Evolutionary conservation across 805 yeast genomes (phyloP), one percentile per base, ranked within the genome.

Genomic region (Wickerhamiella azyma): DNA sequence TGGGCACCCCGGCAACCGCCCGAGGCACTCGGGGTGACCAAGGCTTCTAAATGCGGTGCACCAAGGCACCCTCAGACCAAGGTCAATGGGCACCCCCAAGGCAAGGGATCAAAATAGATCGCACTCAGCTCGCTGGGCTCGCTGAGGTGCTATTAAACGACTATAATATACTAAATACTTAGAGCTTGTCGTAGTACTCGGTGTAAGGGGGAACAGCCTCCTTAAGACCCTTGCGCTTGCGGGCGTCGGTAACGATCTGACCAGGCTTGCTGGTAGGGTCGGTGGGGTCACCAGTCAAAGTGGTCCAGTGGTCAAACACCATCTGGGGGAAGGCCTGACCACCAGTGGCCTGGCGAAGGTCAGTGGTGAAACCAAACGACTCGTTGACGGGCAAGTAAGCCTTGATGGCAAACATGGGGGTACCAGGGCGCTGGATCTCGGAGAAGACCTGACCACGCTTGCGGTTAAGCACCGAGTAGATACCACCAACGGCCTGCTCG

Each of bases 311-410:
- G 73, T 92, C 97, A 74, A 89, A 92, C 72, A 92, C 94, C 94
- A 92, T 79, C 77, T 89, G 97, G 75, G 98, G 98, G 98, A 89
- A 89, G 72, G 98, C 98, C 80, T 89, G 98, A 74, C 98, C 98
- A 84, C 96, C 96, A 67, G 98, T 89, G 68, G 97, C 96, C 77
- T 89, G 96, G 80, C 98, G 85, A 68, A 89, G 82, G 67, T 88
- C 95, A 77, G 94, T 92, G 64, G 95, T 82, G 95, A 89, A 89
- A 83, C 98, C 98, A 82, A 92, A 89, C 50, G 98, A 89, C 79
- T 92, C 98, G 76, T 89, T 92, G 63, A 89, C 96, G 70, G 98
- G 98, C 76, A 89, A 79, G 94, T 86, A 84, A 65, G 98, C 98
- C 85, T 89, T 92, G 72, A 89, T 94, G 65, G 95, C 86, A 81